These are phyloP conservation scores for Lenwebbia sp. DNA, from an alignment of 345 rosid genomes.

Conservation along the genomic window DNA sequence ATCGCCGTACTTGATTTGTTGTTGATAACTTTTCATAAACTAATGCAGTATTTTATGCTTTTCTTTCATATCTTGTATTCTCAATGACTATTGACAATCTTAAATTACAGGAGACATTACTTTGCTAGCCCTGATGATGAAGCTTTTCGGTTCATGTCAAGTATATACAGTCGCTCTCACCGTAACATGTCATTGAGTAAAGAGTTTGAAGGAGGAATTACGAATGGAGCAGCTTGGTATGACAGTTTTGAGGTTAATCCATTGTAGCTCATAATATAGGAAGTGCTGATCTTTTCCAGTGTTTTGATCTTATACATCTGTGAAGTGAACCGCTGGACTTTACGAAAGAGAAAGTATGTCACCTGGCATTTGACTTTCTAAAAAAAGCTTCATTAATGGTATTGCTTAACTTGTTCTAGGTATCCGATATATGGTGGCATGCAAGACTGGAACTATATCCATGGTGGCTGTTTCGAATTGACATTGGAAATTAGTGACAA, in stretches of 20 bases:
- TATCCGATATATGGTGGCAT: constrained; percentile 97
- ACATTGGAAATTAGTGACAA: constrained; percentile 91
- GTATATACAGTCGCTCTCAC: constrained; percentile 70
- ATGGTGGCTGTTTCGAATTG: constrained; percentile 92
- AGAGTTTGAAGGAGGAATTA: constrained; percentile 86
- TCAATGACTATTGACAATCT: neutral
- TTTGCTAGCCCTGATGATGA: constrained; percentile 87
- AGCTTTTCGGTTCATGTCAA: constrained; percentile 72
- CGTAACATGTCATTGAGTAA: constrained; percentile 84
- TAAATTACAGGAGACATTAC: constrained; percentile 61
- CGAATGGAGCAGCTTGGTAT: constrained; percentile 94
- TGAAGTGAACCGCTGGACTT: neutral
- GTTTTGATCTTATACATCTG: neutral
- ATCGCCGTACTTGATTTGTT: neutral
- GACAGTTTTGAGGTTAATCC: neutral
- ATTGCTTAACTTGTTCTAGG: constrained; percentile 33
- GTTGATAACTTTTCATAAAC: neutral
- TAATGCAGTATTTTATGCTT: neutral
- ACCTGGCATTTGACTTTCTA: neutral
- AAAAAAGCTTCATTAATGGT: neutral
- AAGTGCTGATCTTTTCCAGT: neutral
- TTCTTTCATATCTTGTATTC: neutral
- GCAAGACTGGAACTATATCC: constrained; percentile 99
- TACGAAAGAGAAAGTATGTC: neutral
- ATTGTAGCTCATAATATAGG: neutral